Conservation (phyloP, 495 filamentous ascomycete species). For the Cenococcum geophilum region DNA sequence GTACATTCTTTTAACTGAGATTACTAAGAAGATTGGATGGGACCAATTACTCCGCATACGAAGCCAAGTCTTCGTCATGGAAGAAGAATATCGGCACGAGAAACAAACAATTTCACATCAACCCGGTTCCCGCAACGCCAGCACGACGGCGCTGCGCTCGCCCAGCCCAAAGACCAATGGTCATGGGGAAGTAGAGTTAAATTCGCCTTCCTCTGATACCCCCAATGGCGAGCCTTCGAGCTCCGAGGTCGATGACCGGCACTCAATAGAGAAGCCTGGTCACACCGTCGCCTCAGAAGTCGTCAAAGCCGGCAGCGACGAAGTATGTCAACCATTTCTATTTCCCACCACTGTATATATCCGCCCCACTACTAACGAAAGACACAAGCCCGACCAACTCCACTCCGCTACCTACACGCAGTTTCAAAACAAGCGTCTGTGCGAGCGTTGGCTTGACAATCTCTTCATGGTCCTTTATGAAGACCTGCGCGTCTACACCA, state of each 20-base stretch:
- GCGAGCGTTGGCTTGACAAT: slow-evolving; percentile 96
- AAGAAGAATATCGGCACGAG: slow-evolving; percentile 93
- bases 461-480: slow-evolving; percentile 99
- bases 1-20: slow-evolving; percentile 87
- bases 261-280: slow-evolving; percentile 70
- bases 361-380: slow-evolving; percentile 17
- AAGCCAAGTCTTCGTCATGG: slow-evolving; percentile 98
- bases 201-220: slow-evolving; percentile 10
- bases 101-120: slow-evolving; percentile 55
- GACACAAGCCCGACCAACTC: not conserved
- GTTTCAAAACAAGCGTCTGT: slow-evolving; percentile 93
- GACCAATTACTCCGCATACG: slow-evolving; percentile 88
- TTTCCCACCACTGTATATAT: slow-evolving; percentile 33
- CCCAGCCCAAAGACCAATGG: slow-evolving; percentile 60
- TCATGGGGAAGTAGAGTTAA: slow-evolving; percentile 44
- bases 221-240: slow-evolving; percentile 16
- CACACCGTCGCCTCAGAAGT: slow-evolving; percentile 77
- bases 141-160: slow-evolving; percentile 65
- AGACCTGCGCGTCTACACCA: slow-evolving; percentile 95
- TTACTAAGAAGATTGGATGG: slow-evolving; percentile 94
- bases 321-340: slow-evolving; percentile 28
- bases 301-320: slow-evolving; percentile 71
- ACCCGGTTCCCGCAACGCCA: slow-evolving; percentile 58
- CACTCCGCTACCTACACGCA: slow-evolving; percentile 47
- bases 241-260: slow-evolving; percentile 34